Conservation (phyloP, 2,329 filamentous ascomycete genomes). For the Clarireedia paspali region DNA sequence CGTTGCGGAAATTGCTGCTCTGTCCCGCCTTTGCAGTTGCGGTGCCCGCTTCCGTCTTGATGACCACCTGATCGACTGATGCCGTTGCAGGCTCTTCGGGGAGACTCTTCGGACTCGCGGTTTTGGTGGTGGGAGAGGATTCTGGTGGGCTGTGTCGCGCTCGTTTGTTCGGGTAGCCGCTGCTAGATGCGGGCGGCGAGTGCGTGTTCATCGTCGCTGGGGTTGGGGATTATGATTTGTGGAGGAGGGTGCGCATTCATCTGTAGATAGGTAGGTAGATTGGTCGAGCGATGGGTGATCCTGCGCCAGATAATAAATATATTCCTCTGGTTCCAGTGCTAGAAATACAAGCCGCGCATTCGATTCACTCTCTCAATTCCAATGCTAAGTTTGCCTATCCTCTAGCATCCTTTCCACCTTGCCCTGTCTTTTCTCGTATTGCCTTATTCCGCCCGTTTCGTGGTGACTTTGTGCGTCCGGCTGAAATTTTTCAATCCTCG, state of each 20-base stretch:
- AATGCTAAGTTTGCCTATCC: neutral
- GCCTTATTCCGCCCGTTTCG: neutral
- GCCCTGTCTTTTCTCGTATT: no score
- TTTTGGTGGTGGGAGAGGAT: conserved; percentile 20
- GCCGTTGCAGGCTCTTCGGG: conserved; percentile 15
- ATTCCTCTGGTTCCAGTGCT: no score
- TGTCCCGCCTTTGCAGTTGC: conserved; percentile 35
- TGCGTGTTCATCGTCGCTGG: conserved; percentile 35
- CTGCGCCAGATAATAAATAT: no score
- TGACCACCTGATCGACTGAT: conserved; percentile 14
- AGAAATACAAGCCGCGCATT: neutral
- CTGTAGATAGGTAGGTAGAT: neutral
- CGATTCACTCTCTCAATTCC: neutral
- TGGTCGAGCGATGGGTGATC: no score
- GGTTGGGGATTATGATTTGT: neutral
- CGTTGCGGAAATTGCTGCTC: conserved; percentile 70
- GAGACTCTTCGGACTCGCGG: conserved; percentile 17
- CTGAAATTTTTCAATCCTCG: neutral
- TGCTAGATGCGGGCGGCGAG: conserved; percentile 38
- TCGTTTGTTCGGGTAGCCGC: conserved; percentile 46
- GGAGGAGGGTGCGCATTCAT: neutral
- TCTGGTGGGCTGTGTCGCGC: conserved; percentile 44
- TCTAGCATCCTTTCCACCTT: conserved; percentile 1
- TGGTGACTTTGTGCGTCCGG: neutral
- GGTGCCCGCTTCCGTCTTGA: conserved; percentile 1